Evolutionary conservation across 2,329 filamentous ascomycete genomes (phyloP).

Genomic region (Rasamsonia emersonii): DNA sequence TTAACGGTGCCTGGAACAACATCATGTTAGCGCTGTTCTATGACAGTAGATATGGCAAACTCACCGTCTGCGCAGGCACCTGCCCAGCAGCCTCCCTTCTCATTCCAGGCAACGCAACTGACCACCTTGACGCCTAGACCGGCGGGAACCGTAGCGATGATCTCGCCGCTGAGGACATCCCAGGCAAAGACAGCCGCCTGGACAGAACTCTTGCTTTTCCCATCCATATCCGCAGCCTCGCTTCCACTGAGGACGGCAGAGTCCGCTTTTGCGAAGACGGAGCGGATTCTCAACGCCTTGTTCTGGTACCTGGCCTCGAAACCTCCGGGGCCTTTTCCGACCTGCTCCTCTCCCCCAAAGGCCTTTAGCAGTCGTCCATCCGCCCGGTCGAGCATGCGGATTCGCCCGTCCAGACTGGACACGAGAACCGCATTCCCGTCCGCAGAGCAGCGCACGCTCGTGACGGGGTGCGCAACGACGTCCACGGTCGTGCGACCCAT

Average conservation of each 20-base stretch:
- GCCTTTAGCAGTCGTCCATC: slow-evolving; percentile 65
- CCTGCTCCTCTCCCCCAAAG: slow-evolving; percentile 52
- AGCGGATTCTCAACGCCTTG: slow-evolving; percentile 63
- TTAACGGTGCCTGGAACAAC: slow-evolving; percentile 16
- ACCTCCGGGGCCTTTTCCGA: slow-evolving; percentile 16
- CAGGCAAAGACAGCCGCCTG: slow-evolving; percentile 50
- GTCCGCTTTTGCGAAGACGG: slow-evolving; percentile 66
- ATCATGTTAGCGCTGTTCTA: slow-evolving; percentile 3
- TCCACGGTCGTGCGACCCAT: slow-evolving; percentile 64
- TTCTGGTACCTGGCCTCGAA: slow-evolving; percentile 44
- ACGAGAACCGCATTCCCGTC: slow-evolving; percentile 69
- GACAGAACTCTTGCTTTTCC: slow-evolving; percentile 9
- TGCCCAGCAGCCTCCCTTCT: slow-evolving; percentile 31
- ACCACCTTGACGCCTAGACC: slow-evolving; percentile 34
- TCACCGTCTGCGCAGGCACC: slow-evolving; percentile 35
- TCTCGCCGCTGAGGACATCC: slow-evolving; percentile 69
- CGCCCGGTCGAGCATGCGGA: slow-evolving; percentile 73
- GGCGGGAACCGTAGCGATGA: slow-evolving; percentile 51
- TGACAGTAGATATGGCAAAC: slow-evolving; percentile 1
- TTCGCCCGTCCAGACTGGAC: slow-evolving; percentile 63
- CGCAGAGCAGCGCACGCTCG: slow-evolving; percentile 60
- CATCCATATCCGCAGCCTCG: slow-evolving; percentile 43
- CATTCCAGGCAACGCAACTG: slow-evolving; percentile 39
- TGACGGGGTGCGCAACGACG: slow-evolving; percentile 60
- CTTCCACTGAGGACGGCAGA: slow-evolving; percentile 72